These are phyloP conservation scores for Candida chilensis DNA, from an alignment of 805 yeast genomes.

Conservation along the genomic window DNA sequence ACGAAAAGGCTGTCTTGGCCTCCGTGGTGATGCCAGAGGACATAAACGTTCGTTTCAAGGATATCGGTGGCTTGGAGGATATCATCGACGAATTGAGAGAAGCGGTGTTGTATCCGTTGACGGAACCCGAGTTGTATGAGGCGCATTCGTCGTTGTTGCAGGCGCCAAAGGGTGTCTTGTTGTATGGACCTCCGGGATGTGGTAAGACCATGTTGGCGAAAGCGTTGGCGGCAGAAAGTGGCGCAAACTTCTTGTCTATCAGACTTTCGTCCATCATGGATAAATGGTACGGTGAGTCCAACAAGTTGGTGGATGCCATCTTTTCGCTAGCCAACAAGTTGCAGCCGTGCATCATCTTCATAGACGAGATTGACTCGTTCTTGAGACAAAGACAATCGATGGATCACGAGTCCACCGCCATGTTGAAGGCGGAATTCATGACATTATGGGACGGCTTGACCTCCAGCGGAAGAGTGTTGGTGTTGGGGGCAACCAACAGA, in stretches of 20 bases:
- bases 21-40: constrained; percentile 82
- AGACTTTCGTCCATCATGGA: constrained; percentile 93
- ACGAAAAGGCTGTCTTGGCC: constrained; percentile 71
- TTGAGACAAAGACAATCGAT: constrained; percentile 72
- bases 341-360: constrained; percentile 90
- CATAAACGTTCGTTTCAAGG: constrained; percentile 65
- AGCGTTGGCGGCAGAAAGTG: constrained; percentile 86
- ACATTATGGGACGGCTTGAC: constrained; percentile 92
- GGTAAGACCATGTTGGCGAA: constrained; percentile 97
- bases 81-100: constrained; percentile 83
- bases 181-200: constrained; percentile 96
- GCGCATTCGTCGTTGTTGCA: constrained; percentile 62
- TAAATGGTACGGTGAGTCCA: constrained; percentile 96
- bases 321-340: constrained; percentile 84
- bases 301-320: constrained; percentile 87
- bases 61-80: constrained; percentile 82
- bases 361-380: constrained; percentile 94
- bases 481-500: constrained; percentile 92
- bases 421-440: constrained; percentile 95
- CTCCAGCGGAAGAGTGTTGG: constrained; percentile 71
- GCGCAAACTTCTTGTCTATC: constrained; percentile 84
- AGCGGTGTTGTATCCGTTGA: constrained; percentile 78
- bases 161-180: constrained; percentile 90
- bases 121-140: constrained; percentile 63
- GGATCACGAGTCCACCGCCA: constrained; percentile 94